Base-by-base conservation (phyloP, 2,329 filamentous ascomycete genomes). In the Epichloe festucae region DNA sequence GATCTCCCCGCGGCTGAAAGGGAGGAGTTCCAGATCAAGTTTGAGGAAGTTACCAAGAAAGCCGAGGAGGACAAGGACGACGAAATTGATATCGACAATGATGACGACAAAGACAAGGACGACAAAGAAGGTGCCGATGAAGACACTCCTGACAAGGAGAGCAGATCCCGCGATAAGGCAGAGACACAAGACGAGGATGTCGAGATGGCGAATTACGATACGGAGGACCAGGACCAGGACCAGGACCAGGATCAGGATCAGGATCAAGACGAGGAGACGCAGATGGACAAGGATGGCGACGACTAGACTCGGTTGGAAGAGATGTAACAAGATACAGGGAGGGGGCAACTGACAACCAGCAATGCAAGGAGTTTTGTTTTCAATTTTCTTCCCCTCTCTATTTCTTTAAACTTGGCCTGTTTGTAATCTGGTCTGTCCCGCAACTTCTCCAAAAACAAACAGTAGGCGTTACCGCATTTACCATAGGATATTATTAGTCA, bases 171-270 rank as follows among this genome's bases (percentile, higher is more conserved):
- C 10, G 56, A 63, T 38, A 68, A 65, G 56, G 56, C 61, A 11
- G 60, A 61, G 27, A 60, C 67, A 36, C 67, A 72, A 50, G 71
- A 73, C n/a, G 71, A 75, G 51, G 73, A 75, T 53, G 67, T 74
- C 4, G 72, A 75, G 57, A 76, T 76, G 73, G 64, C 60, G 14
- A 71, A 73, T 50, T 69, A 71, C 52, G 72, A 75, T 45, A 70
- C 70, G 2, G 68, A 70, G 50, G 68, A 70, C 41, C 65, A 69
- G 52, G 53, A 53, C 14, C 46, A 49, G 6, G 50, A 52, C 11
- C 46, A 49, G 6, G 50, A 52, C 11, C 46, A 48, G n/a, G 46
- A 48, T 3, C 46, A 48, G 15, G 46, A 48, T 3, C 46, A 48
- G n/a, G 46, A 52, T 6, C 51, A 50, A n/a, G 52, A 54, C 10